These are phyloP conservation scores for Cryptococcus sp. DNA, from an alignment of 1,284 basidiomycete genomes.

Conservation along the genomic window DNA sequence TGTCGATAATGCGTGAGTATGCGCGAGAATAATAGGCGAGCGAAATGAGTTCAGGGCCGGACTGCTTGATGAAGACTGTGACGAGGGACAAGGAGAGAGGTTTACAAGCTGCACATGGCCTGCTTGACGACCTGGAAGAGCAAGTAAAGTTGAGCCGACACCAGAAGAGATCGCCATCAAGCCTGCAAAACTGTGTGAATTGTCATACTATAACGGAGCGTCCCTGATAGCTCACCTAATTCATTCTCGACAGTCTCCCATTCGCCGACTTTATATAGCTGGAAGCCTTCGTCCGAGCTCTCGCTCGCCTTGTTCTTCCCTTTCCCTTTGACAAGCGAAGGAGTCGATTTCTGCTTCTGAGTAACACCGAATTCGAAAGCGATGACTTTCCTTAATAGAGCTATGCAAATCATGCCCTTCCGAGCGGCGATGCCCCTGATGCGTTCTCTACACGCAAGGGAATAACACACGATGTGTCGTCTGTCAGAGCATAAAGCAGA, in stretches of 20 bases:
- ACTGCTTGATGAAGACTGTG: conserved; percentile 47
- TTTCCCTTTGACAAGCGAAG: conserved; percentile 3
- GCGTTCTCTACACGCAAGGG: conserved; percentile 61
- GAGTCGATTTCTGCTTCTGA: conserved; percentile 31
- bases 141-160: conserved; percentile 74
- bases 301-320: conserved; percentile 18
- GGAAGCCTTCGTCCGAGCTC: conserved; percentile 21
- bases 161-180: conserved; percentile 78
- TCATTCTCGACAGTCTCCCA: conserved; percentile 91
- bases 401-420: conserved; percentile 78
- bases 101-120: conserved; percentile 90
- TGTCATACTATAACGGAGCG: background rate
- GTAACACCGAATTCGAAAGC: conserved; percentile 69
- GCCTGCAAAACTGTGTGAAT: conserved; percentile 58
- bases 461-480: background rate
- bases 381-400: conserved; percentile 74
- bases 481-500: background rate
- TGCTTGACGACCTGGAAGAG: conserved; percentile 81
- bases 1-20: conserved; percentile 74
- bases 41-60: conserved; percentile 31
- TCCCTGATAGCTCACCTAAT: conserved; percentile 59
- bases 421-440: conserved; percentile 79
- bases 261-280: conserved; percentile 66
- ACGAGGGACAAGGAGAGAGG: conserved; percentile 72
- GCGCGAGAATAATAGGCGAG: conserved; percentile 77